These are phyloP conservation scores for Tylopilus felleus DNA, from an alignment of 768 basidiomycete genomes.

Conservation along the genomic window DNA sequence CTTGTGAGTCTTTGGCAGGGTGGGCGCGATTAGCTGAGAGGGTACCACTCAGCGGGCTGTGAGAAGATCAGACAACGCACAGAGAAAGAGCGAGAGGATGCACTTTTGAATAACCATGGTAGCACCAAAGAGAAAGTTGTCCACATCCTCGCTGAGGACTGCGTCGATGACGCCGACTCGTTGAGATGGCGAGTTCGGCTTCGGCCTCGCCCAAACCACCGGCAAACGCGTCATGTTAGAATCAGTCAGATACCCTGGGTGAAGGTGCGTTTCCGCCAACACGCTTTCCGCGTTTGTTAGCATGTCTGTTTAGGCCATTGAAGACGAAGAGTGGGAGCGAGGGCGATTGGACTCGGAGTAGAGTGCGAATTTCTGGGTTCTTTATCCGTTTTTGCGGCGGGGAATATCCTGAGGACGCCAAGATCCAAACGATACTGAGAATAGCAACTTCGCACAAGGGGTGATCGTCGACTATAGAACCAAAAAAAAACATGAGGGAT, in stretches of 20 bases:
- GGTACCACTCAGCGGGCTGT: constrained; percentile 65
- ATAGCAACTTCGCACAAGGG: no score
- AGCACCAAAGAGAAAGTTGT: constrained; percentile 89
- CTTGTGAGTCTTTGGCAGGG: constrained; percentile 59
- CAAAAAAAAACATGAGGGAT: no score
- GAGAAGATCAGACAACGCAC: constrained; percentile 3
- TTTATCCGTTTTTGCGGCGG: no score
- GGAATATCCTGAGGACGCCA: no score
- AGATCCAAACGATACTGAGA: no score
- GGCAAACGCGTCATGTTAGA: constrained; percentile 77
- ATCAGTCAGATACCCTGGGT: constrained; percentile 75
- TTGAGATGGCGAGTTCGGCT: constrained; percentile 88
- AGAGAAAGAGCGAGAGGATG: constrained; percentile 6
- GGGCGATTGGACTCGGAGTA: constrained; percentile 75
- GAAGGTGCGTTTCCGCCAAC: constrained; percentile 57
- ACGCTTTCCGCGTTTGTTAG: constrained; percentile 73
- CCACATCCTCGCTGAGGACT: constrained; percentile 89
- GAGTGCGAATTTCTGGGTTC: constrained; percentile 80
- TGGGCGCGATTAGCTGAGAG: constrained; percentile 70
- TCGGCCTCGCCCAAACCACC: constrained; percentile 93
- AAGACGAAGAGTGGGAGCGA: constrained; percentile 90
- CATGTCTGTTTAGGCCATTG: constrained; percentile 82
- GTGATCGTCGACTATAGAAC: no score
- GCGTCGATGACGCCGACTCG: constrained; percentile 79
- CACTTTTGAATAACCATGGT: constrained; percentile 82